Conservation (phyloP, 2,329 filamentous ascomycete genomes). For the Pseudopithomyces chartarum region DNA sequence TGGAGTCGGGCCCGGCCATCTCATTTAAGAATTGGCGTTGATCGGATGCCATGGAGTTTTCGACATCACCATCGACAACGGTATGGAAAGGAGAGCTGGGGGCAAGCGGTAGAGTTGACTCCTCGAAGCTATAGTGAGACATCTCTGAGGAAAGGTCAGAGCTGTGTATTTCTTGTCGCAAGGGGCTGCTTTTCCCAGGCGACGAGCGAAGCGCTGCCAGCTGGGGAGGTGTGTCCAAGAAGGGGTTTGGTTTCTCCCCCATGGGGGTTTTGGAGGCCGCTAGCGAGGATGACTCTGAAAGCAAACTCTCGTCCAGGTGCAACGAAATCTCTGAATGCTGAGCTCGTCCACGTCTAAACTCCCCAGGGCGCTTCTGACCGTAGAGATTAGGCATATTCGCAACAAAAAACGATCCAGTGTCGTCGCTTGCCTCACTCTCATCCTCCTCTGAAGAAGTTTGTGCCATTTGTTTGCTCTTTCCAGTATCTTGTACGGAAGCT, state of each 20-base stretch:
- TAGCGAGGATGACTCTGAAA: constrained; percentile 38
- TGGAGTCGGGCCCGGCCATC: constrained; percentile 36
- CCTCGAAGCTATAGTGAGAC: constrained; percentile 25
- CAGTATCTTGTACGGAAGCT: background rate
- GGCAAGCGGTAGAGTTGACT: constrained; percentile 34
- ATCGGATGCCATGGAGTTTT: constrained; percentile 34
- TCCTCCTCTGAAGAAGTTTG: constrained; percentile 15
- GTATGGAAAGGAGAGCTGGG: constrained; percentile 43
- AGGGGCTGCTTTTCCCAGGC: constrained; percentile 41
- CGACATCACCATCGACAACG: constrained; percentile 30
- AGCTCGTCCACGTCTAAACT: constrained; percentile 26
- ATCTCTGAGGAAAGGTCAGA: constrained; percentile 32
- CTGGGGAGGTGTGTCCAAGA: constrained; percentile 37
- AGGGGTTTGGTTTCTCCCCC: constrained; percentile 29
- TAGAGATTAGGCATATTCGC: constrained; percentile 34
- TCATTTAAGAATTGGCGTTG: constrained; percentile 36
- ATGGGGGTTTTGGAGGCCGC: constrained; percentile 20
- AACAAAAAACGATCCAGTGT: constrained; percentile 46
- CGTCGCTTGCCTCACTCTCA: constrained; percentile 37
- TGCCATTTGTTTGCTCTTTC: constrained; percentile 23
- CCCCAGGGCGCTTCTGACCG: constrained; percentile 25
- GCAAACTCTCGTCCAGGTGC: constrained; percentile 37
- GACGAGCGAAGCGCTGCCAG: constrained; percentile 32
- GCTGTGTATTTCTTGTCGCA: constrained; percentile 34
- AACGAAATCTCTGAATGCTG: constrained; percentile 39